Conservation (phyloP, 768 basidiomycete species). For the Hygrocybe coccinea region DNA sequence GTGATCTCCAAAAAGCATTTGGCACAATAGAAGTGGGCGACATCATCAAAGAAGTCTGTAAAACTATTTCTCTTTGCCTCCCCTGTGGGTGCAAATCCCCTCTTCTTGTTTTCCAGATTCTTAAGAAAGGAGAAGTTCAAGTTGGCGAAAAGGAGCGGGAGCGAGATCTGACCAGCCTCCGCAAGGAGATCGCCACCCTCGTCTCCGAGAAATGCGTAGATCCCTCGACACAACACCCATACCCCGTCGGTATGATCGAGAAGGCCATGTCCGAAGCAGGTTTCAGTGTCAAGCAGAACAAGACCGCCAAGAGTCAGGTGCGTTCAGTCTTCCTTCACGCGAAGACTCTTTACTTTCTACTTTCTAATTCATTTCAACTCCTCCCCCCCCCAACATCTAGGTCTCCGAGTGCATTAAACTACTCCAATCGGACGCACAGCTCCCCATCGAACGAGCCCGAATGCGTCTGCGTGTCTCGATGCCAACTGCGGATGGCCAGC, state of each 20-base stretch:
- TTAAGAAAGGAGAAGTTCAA: constrained; percentile 95
- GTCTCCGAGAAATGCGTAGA: constrained; percentile 97
- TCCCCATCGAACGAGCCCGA: constrained; percentile 87
- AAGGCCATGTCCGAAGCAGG: constrained; percentile 96
- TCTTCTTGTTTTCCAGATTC: constrained; percentile 75
- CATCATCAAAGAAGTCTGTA: constrained; percentile 74
- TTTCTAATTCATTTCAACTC: background rate
- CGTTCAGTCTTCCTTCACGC: constrained; percentile 8
- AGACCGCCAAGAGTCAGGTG: constrained; percentile 93
- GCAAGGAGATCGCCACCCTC: constrained; percentile 86
- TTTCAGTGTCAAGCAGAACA: constrained; percentile 82
- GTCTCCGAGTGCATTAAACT: constrained; percentile 85
- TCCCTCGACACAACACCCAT: constrained; percentile 81
- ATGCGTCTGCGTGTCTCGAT: constrained; percentile 88
- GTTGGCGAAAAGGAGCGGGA: constrained; percentile 96
- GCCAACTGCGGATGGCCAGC: constrained; percentile 60
- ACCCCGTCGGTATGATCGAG: constrained; percentile 93
- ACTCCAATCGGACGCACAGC: constrained; percentile 74
- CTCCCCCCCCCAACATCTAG: no score
- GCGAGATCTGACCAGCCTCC: constrained; percentile 77
- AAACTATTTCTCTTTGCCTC: constrained; percentile 4
- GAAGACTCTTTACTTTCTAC: background rate
- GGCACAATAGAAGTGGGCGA: constrained; percentile 65
- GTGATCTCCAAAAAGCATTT: constrained; percentile 90
- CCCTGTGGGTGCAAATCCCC: no score